phyloP scores from a whole-genome alignment of 768 basidiomycete genomes.

The Auricularia heimuer region DNA sequence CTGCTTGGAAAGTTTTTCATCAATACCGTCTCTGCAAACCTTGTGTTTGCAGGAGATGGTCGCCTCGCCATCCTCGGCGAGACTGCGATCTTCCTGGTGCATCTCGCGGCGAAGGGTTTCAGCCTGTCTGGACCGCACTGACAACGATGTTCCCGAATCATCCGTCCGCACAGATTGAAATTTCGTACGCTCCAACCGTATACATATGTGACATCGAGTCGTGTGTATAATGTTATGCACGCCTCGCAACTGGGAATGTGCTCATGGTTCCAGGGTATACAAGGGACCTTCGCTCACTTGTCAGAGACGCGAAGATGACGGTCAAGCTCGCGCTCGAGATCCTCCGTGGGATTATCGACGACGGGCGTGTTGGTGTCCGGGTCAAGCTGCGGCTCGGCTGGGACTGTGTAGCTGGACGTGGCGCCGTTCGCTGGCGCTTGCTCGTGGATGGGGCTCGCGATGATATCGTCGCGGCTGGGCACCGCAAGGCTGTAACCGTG shows the following conservation, averaged over 20 bases:
- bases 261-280: neutral
- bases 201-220: neutral
- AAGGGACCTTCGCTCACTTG: neutral
- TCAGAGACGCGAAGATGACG: neutral
- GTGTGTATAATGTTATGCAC: neutral
- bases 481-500: constrained; percentile 29
- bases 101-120: constrained; percentile 21
- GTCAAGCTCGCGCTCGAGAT: constrained; percentile 68
- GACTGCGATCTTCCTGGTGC: constrained; percentile 28
- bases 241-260: neutral
- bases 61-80: constrained; percentile 32
- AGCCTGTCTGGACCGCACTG: neutral
- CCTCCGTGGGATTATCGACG: constrained; percentile 78
- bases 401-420: constrained; percentile 57
- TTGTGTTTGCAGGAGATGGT: constrained; percentile 32
- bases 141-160: neutral
- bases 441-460: constrained; percentile 66
- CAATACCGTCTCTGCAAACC: constrained; percentile 24
- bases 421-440: constrained; percentile 49
- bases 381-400: constrained; percentile 2
- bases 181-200: neutral
- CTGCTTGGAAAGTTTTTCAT: constrained; percentile 60
- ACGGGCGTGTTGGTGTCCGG: constrained; percentile 50
- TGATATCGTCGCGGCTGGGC: constrained; percentile 71
- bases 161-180: neutral